phyloP scores from a whole-genome alignment of 1,284 basidiomycete species.

The Boletus sp. region DNA sequence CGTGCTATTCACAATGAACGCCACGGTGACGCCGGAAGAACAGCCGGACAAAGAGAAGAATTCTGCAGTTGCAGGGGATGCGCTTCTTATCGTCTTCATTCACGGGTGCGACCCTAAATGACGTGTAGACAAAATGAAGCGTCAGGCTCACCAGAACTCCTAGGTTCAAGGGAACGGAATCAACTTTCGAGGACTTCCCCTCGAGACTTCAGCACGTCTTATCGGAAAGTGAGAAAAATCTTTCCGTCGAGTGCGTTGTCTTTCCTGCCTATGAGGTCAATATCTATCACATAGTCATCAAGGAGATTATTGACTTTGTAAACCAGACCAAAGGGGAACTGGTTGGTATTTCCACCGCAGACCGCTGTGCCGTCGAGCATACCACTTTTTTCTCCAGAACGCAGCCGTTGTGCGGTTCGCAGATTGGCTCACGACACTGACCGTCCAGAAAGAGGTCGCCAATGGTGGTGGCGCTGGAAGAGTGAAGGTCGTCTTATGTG shows the following conservation, averaged over 20 bases:
- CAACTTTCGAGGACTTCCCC: conserved; percentile 77
- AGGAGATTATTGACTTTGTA: conserved; percentile 13
- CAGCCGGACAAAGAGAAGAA: conserved; percentile 10
- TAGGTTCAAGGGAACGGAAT: conserved; percentile 74
- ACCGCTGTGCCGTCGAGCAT: conserved; percentile 1
- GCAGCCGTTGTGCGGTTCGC: conserved; percentile 81
- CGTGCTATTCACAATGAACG: conserved; percentile 14
- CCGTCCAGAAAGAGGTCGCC: conserved; percentile 76
- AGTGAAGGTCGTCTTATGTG: conserved; percentile 83
- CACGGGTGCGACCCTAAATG: conserved; percentile 53
- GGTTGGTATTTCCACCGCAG: conserved; percentile 46
- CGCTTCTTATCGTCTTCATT: conserved; percentile 60
- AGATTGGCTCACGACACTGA: conserved; percentile 84
- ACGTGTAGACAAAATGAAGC: not conserved
- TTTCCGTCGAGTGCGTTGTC: conserved; percentile 68
- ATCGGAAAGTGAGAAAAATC: conserved; percentile 50
- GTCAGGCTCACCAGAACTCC: conserved; percentile 6
- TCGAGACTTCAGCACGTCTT: conserved; percentile 76
- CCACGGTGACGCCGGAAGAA: conserved; percentile 3
- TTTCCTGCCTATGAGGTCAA: conserved; percentile 89
- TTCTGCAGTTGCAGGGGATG: conserved; percentile 33
- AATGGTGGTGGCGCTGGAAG: conserved; percentile 71
- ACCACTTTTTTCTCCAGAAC: conserved; percentile 44
- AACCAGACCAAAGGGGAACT: conserved; percentile 80
- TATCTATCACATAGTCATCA: conserved; percentile 6